These are phyloP conservation scores for Penicillium sp. DNA, from an alignment of 2,329 filamentous ascomycete genomes.

Conservation along the genomic window DNA sequence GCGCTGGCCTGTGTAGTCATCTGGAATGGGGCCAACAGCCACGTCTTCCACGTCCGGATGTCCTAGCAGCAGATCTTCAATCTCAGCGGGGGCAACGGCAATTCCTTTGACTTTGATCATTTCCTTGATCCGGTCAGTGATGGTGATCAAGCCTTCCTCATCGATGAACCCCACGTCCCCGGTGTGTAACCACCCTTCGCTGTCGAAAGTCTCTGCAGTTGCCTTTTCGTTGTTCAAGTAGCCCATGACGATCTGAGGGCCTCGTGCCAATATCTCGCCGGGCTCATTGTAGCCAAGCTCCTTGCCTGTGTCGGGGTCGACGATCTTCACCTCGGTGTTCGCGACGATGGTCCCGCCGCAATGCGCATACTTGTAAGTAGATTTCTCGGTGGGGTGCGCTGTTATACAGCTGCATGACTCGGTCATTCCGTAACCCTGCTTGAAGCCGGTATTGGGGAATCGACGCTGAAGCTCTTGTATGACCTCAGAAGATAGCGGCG, in stretches of 20 bases:
- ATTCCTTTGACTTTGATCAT: slow-evolving; percentile 64
- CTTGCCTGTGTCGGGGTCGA: slow-evolving; percentile 45
- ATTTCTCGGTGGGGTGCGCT: slow-evolving; percentile 52
- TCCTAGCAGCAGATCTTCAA: slow-evolving; percentile 57
- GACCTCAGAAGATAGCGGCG: slow-evolving; percentile 53
- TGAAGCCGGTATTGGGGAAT: slow-evolving; percentile 57
- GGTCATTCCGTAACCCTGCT: slow-evolving; percentile 65
- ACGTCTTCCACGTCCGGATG: slow-evolving; percentile 53
- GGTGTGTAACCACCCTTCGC: slow-evolving; percentile 52
- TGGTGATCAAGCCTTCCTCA: slow-evolving; percentile 49
- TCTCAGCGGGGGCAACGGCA: slow-evolving; percentile 51
- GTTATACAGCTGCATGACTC: slow-evolving; percentile 60
- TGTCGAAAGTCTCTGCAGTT: slow-evolving; percentile 63
- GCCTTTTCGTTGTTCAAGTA: slow-evolving; percentile 70
- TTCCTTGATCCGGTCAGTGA: slow-evolving; percentile 58
- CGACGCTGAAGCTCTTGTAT: slow-evolving; percentile 50
- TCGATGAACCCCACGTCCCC: slow-evolving; percentile 62
- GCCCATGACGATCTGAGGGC: slow-evolving; percentile 62
- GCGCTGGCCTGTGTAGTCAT: slow-evolving; percentile 46
- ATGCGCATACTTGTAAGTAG: slow-evolving; percentile 48
- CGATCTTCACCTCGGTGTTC: slow-evolving; percentile 55
- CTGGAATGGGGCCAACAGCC: slow-evolving; percentile 41
- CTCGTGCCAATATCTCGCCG: slow-evolving; percentile 63
- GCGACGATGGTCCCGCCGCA: slow-evolving; percentile 47
- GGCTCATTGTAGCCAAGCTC: slow-evolving; percentile 49